Conservation (phyloP, 83 land plant species). For the Isoetes engelmannii region DNA sequence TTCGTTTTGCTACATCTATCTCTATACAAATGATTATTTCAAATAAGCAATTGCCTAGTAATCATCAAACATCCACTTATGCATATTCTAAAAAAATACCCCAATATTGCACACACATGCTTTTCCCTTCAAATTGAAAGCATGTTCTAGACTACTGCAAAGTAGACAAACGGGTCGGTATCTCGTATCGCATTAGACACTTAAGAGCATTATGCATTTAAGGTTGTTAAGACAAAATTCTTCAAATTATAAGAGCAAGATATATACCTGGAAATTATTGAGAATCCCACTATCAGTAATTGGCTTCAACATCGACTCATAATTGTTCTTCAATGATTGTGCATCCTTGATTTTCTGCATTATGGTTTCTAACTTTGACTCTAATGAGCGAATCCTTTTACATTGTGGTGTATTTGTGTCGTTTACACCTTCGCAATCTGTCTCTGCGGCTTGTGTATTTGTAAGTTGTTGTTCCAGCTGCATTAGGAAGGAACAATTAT, state of each 20-base stretch:
- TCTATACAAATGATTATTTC: no score
- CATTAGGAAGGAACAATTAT: background rate
- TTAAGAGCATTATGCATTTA: no score
- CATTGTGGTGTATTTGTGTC: constrained; percentile 4
- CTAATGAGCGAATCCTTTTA: constrained; percentile 1
- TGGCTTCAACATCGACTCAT: background rate
- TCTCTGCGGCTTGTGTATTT: background rate
- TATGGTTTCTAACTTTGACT: background rate
- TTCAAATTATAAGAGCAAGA: background rate
- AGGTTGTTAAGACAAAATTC: background rate
- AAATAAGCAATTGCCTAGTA: no score
- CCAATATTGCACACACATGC: no score
- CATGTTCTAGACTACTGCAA: no score
- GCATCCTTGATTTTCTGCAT: background rate
- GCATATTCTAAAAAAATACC: no score
- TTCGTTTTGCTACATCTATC: no score
- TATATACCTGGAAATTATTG: background rate
- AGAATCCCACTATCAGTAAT: background rate
- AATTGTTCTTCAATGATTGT: background rate
- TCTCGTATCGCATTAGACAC: no score
- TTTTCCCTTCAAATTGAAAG: no score
- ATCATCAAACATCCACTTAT: no score
- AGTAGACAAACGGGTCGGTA: no score
- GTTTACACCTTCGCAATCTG: background rate
- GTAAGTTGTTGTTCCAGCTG: constrained; percentile 1